Conservation (phyloP, 2,329 filamentous ascomycete genomes). For the Colletotrichum australisinense region DNA sequence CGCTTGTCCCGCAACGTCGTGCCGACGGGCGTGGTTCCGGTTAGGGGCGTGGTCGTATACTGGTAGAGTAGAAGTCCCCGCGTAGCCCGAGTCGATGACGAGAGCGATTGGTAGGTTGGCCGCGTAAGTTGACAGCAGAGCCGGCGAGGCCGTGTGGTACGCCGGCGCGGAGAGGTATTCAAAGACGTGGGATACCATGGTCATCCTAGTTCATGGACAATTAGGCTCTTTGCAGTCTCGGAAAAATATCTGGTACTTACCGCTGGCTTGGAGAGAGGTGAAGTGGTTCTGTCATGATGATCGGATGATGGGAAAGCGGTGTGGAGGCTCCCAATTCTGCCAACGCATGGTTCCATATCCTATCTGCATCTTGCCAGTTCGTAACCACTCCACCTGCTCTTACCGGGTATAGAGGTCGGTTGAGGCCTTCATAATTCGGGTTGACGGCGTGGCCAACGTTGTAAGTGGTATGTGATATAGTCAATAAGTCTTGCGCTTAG, state of each 20-base stretch:
- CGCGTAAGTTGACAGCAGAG: slow-evolving; percentile 5
- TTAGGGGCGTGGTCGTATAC: not conserved
- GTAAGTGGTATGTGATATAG: not conserved
- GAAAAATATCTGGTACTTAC: not conserved
- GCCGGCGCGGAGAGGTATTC: slow-evolving; percentile 5
- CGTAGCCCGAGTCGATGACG: slow-evolving; percentile 13
- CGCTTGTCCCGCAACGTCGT: slow-evolving; percentile 3
- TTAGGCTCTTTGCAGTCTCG: too few species aligned
- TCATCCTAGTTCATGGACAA: not conserved
- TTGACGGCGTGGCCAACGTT: slow-evolving; percentile 14
- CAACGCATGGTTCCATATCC: not conserved
- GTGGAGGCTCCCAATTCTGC: not conserved
- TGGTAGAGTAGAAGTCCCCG: not conserved
- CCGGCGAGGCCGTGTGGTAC: not conserved
- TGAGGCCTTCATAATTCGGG: not conserved
- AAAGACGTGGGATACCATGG: slow-evolving; percentile 1
- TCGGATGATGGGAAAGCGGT: not conserved
- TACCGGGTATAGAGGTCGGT: not conserved
- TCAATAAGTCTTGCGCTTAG: too few species aligned
- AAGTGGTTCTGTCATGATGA: slow-evolving; percentile 16
- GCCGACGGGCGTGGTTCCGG: not conserved
- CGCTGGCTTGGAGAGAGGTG: not conserved
- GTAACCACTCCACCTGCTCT: not conserved
- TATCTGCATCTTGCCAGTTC: slow-evolving; percentile 6
- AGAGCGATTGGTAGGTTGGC: slow-evolving; percentile 19